A percentile compares a stretch with the other conserved stretches of the same genome.
phyloP scores from a whole-genome alignment of 495 filamentous ascomycete genomes.

The Neurospora sp. region DNA sequence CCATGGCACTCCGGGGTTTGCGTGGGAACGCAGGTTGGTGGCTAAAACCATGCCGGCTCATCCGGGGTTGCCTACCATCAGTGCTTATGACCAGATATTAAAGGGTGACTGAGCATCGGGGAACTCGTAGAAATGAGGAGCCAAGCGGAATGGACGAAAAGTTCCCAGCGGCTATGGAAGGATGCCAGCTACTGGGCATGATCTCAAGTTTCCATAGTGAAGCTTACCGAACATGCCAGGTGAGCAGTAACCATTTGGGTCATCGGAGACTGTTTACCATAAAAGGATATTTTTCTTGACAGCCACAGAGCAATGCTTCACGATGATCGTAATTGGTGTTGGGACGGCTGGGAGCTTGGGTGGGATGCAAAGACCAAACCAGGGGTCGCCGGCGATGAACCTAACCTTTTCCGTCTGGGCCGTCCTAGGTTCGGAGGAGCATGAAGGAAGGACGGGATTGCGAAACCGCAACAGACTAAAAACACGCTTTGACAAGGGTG shows the following conservation, averaged over 20 bases:
- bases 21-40: background rate
- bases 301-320: background rate
- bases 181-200: background rate
- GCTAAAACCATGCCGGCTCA: background rate
- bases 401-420: background rate
- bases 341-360: background rate
- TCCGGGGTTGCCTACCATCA: background rate
- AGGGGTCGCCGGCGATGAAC: background rate
- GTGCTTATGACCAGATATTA: background rate
- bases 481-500: background rate
- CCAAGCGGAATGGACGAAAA: background rate
- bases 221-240: background rate
- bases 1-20: background rate
- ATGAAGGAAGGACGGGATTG: background rate
- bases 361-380: background rate
- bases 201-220: background rate
- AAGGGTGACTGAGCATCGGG: background rate
- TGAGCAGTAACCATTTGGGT: background rate
- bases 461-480: background rate
- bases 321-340: background rate
- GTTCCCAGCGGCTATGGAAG: background rate
- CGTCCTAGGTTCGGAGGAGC: background rate
- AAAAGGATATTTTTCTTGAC: background rate
- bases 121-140: background rate
- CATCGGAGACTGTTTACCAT: background rate